Base-by-base conservation (phyloP, 1,284 basidiomycete species). In the Ustilago xerochloae region DNA sequence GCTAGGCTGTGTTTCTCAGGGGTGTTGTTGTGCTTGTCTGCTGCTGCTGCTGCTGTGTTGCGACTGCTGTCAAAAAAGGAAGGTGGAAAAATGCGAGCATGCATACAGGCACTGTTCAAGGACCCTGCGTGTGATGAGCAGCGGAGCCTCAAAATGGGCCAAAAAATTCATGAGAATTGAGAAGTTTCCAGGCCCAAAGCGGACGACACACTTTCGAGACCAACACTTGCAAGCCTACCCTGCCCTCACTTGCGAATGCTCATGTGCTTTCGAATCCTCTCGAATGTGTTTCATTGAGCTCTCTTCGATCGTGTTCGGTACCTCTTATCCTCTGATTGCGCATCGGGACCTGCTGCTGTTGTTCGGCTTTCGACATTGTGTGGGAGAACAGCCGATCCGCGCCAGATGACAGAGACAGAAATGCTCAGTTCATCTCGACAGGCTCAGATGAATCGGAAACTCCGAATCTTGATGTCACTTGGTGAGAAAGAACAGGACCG, bases 1-100 rank as follows among this genome's bases (percentile, higher is more conserved):
- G 6, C 35, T 50, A 39, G 41, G 57, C 49, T 51, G 57, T 63
- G 60, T 36, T 36, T 33, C 47, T 63, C 51, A 68, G 66, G 66
- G 66, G 66, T 30, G 22, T 41, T 41, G 38, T 20, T 39, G 10
- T 22, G 29, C 26, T 22, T 16, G 43, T 12, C 41, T 53, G 20
- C n/a, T 10, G 32, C 13, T 43, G 12, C 12, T 24, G 38, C 24
- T 13, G n/a, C 50, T 20, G 33, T 59, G 13, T 16, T 6, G 24
- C 12, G 8, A 24, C 16, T 32, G 16, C 54, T 49, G 64, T 67
- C 53, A 53, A 58, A 67, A 57, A 52, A 62, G 64, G 49, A 56
- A 67, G 24, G 59, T 67, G 58, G 20, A 29, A 52, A 16, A 33
- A 28, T n/a, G 20, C 33, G 30, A 51, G 22, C 35, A 7, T 43